A percentile compares a stretch with the other conserved stretches of the same genome.
Evolutionary conservation across 768 basidiomycete species (phyloP).

Genomic region (Leccinum barrowsii): DNA sequence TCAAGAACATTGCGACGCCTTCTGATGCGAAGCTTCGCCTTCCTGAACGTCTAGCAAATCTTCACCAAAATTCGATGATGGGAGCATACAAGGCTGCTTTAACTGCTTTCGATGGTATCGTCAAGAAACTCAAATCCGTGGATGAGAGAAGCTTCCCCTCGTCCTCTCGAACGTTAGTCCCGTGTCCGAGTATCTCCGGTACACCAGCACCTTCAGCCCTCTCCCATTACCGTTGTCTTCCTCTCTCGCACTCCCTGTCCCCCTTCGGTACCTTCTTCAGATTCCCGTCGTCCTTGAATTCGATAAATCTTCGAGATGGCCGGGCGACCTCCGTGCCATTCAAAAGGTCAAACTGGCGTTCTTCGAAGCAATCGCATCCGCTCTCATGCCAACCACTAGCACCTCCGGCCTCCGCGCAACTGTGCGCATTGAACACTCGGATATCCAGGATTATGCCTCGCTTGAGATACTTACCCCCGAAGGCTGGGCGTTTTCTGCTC

Average conservation of each 20-base stretch:
- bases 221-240: constrained; percentile 62
- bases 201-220: constrained; percentile 82
- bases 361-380: constrained; percentile 72
- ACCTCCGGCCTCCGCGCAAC: constrained; percentile 46
- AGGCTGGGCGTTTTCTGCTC: constrained; percentile 86
- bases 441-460: constrained; percentile 62
- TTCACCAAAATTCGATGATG: constrained; percentile 31
- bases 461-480: constrained; percentile 77
- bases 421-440: constrained; percentile 58
- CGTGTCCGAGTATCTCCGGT: constrained; percentile 69
- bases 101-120: constrained; percentile 74
- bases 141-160: constrained; percentile 68
- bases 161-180: constrained; percentile 74
- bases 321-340: constrained; percentile 87
- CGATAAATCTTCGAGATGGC: constrained; percentile 91
- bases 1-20: constrained; percentile 54
- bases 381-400: constrained; percentile 48
- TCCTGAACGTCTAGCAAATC: constrained; percentile 48
- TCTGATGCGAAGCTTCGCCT: constrained; percentile 60
- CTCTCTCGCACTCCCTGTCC: constrained; percentile 48
- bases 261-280: constrained; percentile 62
- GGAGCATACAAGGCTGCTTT: constrained; percentile 73
- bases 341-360: constrained; percentile 95
- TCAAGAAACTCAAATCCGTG: constrained; percentile 70
- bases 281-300: constrained; percentile 83